phyloP scores from a whole-genome alignment of 2,329 filamentous ascomycete genomes.

The Penicillium sp. region DNA sequence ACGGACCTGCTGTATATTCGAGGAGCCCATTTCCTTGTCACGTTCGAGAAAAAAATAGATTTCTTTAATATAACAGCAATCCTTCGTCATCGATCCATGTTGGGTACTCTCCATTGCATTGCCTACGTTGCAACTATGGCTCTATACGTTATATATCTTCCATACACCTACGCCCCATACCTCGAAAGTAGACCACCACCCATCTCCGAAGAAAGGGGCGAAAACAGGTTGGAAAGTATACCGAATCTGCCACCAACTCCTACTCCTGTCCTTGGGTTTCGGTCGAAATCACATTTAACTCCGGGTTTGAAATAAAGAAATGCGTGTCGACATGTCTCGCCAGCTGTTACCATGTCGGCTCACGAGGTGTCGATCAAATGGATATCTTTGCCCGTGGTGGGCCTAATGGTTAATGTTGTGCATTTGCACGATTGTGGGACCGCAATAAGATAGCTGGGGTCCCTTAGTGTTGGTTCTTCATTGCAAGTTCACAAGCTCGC shows the following conservation, averaged over 20 bases:
- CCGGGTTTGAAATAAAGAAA: slow-evolving; percentile 2
- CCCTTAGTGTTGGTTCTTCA: neutral
- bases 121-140: neutral
- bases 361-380: neutral
- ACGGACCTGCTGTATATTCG: slow-evolving; percentile 14
- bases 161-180: slow-evolving; percentile 2
- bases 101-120: neutral
- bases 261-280: neutral
- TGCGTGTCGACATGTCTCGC: slow-evolving; percentile 2
- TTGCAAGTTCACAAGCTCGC: slow-evolving; percentile 42
- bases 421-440: neutral
- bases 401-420: slow-evolving; percentile 1
- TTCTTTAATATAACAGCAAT: neutral
- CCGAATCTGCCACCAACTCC: neutral
- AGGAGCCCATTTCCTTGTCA: slow-evolving; percentile 4
- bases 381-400: slow-evolving; percentile 5
- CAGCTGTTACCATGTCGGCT: neutral
- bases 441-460: neutral
- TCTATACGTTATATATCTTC: neutral
- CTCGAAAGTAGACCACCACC: neutral
- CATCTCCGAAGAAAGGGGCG: neutral
- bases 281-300: slow-evolving; percentile 2
- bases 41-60: neutral
- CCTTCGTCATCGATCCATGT: neutral
- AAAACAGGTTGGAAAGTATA: neutral